Percentiles rank a stretch among this genome's conserved stretches.
Evolutionary conservation across 2,329 filamentous ascomycete genomes (phyloP).

Genomic region (Drechslerella dactyloides): DNA sequence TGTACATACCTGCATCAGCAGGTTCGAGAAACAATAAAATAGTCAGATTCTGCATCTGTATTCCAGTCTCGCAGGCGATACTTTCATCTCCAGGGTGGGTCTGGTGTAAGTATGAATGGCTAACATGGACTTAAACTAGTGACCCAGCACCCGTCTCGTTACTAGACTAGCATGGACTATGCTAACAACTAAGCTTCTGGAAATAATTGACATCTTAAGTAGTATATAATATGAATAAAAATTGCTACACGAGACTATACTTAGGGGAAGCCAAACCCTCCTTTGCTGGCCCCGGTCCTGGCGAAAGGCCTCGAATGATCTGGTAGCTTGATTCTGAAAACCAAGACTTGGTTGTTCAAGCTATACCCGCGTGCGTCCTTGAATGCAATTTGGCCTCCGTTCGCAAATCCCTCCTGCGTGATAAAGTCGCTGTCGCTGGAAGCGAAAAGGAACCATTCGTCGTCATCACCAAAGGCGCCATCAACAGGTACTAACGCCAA

Average conservation of each 20-base stretch:
- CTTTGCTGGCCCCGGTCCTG: conserved; percentile 23
- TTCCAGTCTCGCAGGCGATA: too few relatives aligned
- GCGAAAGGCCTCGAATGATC: conserved; percentile 53
- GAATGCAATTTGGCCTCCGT: conserved; percentile 66
- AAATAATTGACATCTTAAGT: too few relatives aligned
- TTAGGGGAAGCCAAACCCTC: conserved; percentile 23
- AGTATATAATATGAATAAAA: neutral
- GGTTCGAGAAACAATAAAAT: too few relatives aligned
- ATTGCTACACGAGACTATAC: neutral
- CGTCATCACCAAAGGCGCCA: conserved; percentile 60
- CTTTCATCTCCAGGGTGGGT: too few relatives aligned
- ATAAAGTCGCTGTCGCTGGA: conserved; percentile 78
- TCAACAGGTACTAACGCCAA: conserved; percentile 69
- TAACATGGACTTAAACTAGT: too few relatives aligned
- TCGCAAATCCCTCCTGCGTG: conserved; percentile 70
- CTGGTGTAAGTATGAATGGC: too few relatives aligned
- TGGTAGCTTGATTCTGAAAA: conserved; percentile 66
- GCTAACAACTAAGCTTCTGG: too few relatives aligned
- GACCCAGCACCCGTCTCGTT: too few relatives aligned
- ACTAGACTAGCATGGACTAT: too few relatives aligned
- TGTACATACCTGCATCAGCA: too few relatives aligned
- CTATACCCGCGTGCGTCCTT: conserved; percentile 66
- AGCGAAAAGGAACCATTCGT: conserved; percentile 72
- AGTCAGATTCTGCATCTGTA: too few relatives aligned
- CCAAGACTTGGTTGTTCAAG: conserved; percentile 69